phyloP scores from a whole-genome alignment of 2,329 filamentous ascomycete genomes.

The Diplodia corticola region DNA sequence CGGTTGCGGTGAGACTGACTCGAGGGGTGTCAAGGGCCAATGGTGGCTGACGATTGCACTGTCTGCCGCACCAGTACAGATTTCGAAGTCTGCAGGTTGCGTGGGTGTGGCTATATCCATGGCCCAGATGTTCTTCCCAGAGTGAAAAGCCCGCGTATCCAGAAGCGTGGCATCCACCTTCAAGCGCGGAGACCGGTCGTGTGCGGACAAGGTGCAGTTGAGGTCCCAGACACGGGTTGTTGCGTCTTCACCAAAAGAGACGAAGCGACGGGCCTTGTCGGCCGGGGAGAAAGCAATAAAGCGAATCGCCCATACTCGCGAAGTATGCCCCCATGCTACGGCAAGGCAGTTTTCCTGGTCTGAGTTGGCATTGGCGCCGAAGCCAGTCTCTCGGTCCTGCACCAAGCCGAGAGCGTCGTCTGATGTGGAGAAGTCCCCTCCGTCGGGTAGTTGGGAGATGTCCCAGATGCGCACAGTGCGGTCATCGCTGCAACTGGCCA shows the following conservation, averaged over 20 bases:
- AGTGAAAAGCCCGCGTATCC: constrained; percentile 64
- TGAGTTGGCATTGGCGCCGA: constrained; percentile 35
- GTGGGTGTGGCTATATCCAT: constrained; percentile 45
- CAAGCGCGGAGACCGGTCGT: background rate
- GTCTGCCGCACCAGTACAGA: constrained; percentile 77
- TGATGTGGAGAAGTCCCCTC: constrained; percentile 27
- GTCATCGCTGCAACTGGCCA: constrained; percentile 94
- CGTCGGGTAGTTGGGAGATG: constrained; percentile 58
- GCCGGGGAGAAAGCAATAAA: constrained; percentile 49
- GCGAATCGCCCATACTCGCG: constrained; percentile 83
- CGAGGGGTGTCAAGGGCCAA: constrained; percentile 9
- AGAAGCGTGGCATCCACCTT: constrained; percentile 51
- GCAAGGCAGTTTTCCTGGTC: constrained; percentile 55
- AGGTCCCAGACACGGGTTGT: constrained; percentile 70
- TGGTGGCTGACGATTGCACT: constrained; percentile 53
- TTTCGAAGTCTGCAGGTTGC: constrained; percentile 21
- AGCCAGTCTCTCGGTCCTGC: constrained; percentile 46
- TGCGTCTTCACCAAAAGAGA: constrained; percentile 85
- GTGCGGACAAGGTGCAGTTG: constrained; percentile 13
- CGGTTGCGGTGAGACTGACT: constrained; percentile 14
- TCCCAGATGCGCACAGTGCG: constrained; percentile 88
- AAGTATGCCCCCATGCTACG: constrained; percentile 79
- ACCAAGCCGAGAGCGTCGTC: constrained; percentile 30
- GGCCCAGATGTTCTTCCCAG: constrained; percentile 91
- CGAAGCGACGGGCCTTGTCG: constrained; percentile 44